Evolutionary conservation across 2,329 filamentous ascomycete genomes (phyloP).

Genomic region (Conoideocrella luteorostrata): DNA sequence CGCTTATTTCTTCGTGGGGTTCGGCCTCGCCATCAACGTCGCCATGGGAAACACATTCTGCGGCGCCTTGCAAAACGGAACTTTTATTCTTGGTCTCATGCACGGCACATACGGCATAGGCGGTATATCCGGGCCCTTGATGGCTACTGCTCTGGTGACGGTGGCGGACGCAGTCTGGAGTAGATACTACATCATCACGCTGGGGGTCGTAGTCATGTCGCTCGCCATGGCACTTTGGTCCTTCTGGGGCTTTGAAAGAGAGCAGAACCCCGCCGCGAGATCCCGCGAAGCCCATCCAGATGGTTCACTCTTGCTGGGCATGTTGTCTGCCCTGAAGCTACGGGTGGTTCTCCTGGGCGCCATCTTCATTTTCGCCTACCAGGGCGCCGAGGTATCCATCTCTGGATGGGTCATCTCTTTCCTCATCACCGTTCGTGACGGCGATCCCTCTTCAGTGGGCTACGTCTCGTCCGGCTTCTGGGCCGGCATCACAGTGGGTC

Average conservation of each 20-base stretch:
- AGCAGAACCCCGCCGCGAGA: constrained; percentile 36
- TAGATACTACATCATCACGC: constrained; percentile 63
- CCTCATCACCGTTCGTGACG: constrained; percentile 65
- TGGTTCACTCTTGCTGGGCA: constrained; percentile 27
- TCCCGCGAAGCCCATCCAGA: constrained; percentile 15
- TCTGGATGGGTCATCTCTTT: constrained; percentile 86
- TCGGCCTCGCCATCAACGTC: constrained; percentile 50
- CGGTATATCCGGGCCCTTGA: constrained; percentile 61
- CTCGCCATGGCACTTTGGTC: constrained; percentile 56
- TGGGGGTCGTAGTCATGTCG: constrained; percentile 52
- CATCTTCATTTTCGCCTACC: constrained; percentile 79
- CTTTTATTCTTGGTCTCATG: constrained; percentile 51
- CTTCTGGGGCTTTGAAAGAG: constrained; percentile 64
- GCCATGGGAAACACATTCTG: constrained; percentile 55
- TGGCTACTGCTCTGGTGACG: constrained; percentile 68
- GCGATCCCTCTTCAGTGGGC: constrained; percentile 64
- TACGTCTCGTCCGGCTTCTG: constrained; percentile 71
- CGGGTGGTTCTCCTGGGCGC: constrained; percentile 66
- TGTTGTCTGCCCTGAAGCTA: constrained; percentile 43
- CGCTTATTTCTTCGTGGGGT: constrained; percentile 62
- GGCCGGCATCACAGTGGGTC: constrained; percentile 69
- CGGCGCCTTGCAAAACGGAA: constrained; percentile 46
- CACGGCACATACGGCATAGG: constrained; percentile 65
- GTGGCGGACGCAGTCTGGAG: constrained; percentile 55
- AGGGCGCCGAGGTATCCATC: constrained; percentile 77